Evolutionary conservation across 1,284 basidiomycete genomes (phyloP).

Genomic region (Farysia itapuensis): DNA sequence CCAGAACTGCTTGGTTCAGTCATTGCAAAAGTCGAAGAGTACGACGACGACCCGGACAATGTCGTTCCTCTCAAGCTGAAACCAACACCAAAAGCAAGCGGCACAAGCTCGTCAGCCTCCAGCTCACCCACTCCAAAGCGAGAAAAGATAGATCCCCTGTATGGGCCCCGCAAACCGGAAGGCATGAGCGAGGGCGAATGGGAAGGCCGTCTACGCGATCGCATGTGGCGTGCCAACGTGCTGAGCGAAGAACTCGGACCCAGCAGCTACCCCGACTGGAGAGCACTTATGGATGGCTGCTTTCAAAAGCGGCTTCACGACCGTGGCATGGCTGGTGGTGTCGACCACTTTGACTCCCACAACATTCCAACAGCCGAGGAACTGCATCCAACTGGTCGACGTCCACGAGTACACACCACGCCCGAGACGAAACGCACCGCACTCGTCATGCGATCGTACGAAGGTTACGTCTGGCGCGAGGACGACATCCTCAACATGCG

Average conservation of each 20-base stretch:
- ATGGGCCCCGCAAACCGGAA: slow-evolving; percentile 48
- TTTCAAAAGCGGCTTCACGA: slow-evolving; percentile 52
- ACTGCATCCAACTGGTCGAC: slow-evolving; percentile 18
- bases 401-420: slow-evolving; percentile 41
- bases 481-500: slow-evolving; percentile 60
- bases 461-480: slow-evolving; percentile 59
- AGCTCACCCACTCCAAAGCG: slow-evolving; percentile 3
- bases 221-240: slow-evolving; percentile 50
- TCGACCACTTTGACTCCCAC: slow-evolving; percentile 44
- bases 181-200: slow-evolving; percentile 47
- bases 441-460: slow-evolving; percentile 56
- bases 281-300: slow-evolving; percentile 57
- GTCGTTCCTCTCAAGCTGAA: slow-evolving; percentile 41
- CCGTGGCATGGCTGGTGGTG: slow-evolving; percentile 49
- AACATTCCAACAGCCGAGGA: slow-evolving; percentile 28
- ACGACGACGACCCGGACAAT: slow-evolving; percentile 57
- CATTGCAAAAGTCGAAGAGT: slow-evolving; percentile 40
- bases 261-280: slow-evolving; percentile 55
- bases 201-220: slow-evolving; percentile 52
- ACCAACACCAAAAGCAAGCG: background rate
- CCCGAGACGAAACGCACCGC: slow-evolving; percentile 57
- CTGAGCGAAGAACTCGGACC: slow-evolving; percentile 51
- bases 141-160: slow-evolving; percentile 49
- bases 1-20: slow-evolving; percentile 41
- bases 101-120: background rate